A percentile compares a stretch with the other conserved stretches of the same genome.
Conservation (phyloP, 2,329 filamentous ascomycete species). For the Fusarium redolens region DNA sequence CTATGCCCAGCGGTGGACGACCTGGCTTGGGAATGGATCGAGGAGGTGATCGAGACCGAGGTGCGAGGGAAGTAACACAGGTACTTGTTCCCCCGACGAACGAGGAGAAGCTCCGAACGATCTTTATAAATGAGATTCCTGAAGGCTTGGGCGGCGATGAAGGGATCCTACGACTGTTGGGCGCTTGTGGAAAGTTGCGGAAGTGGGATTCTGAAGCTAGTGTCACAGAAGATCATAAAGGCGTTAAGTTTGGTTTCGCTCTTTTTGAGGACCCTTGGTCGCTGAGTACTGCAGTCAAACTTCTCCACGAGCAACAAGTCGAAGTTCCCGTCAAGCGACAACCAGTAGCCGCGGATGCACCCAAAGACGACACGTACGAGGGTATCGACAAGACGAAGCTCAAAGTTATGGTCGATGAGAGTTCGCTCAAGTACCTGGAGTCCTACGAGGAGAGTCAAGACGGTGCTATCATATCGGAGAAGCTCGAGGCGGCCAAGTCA, state of each 20-base stretch:
- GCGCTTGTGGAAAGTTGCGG: slow-evolving; percentile 80
- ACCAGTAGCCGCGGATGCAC: slow-evolving; percentile 58
- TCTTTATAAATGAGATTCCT: slow-evolving; percentile 89
- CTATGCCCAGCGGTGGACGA: slow-evolving; percentile 53
- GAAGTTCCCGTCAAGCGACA: slow-evolving; percentile 86
- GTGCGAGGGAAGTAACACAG: slow-evolving; percentile 76
- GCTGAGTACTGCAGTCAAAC: slow-evolving; percentile 84
- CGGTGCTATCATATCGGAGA: slow-evolving; percentile 71
- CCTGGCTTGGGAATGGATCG: slow-evolving; percentile 71
- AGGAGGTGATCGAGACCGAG: slow-evolving; percentile 73
- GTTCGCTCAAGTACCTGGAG: slow-evolving; percentile 85
- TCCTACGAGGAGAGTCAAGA: slow-evolving; percentile 79
- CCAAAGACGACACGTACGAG: slow-evolving; percentile 60
- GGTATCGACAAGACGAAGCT: slow-evolving; percentile 77
- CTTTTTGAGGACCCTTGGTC: slow-evolving; percentile 94
- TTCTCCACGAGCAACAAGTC: slow-evolving; percentile 84
- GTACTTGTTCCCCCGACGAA: slow-evolving; percentile 82
- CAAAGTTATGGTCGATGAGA: slow-evolving; percentile 82
- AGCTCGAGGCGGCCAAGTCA: slow-evolving; percentile 75
- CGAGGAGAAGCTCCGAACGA: slow-evolving; percentile 91
- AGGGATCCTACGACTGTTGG: slow-evolving; percentile 81
- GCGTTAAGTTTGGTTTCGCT: slow-evolving; percentile 91
- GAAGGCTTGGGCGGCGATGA: slow-evolving; percentile 81
- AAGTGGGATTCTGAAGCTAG: slow-evolving; percentile 84
- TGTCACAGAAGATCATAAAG: slow-evolving; percentile 74